Conservation (phyloP, 352 stramenopile species). For the Phytophthora pseudosyringae region DNA sequence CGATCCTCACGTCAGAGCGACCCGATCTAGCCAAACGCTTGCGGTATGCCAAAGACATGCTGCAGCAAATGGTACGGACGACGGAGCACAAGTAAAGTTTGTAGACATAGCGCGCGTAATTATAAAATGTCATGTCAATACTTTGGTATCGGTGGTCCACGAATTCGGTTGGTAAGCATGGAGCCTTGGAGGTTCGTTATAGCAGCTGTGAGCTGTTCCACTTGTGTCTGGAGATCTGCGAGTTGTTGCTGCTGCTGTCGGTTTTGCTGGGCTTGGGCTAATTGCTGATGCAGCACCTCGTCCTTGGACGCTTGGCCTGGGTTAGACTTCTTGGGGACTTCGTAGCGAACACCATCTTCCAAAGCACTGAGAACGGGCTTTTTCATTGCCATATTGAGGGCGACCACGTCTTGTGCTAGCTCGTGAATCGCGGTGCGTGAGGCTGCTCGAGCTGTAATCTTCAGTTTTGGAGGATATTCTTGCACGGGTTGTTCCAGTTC, state of each 20-base stretch:
- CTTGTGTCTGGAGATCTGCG: conserved; percentile 44
- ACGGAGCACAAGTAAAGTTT: conserved; percentile 36
- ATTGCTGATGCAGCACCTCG: conserved; percentile 11
- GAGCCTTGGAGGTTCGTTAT: conserved; percentile 43
- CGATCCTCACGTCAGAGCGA: conserved; percentile 65
- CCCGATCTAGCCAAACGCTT: conserved; percentile 80
- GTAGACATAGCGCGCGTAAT: conserved; percentile 39
- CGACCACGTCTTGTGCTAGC: conserved; percentile 49
- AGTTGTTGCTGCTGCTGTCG: conserved; percentile 38
- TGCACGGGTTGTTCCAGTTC: neutral
- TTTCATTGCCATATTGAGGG: conserved; percentile 30
- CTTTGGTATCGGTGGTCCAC: conserved; percentile 24
- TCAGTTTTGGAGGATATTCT: conserved; percentile 13
- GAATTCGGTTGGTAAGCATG: conserved; percentile 30
- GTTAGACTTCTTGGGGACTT: conserved; percentile 47
- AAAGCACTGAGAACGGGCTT: conserved; percentile 38
- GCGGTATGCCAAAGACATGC: conserved; percentile 96
- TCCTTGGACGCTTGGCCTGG: conserved; percentile 31
- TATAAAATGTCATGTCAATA: conserved; percentile 48
- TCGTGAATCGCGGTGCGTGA: conserved; percentile 52
- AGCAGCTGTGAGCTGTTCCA: conserved; percentile 49
- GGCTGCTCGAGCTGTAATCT: neutral
- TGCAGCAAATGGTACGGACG: conserved; percentile 91
- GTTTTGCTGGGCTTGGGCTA: conserved; percentile 20
- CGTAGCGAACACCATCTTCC: conserved; percentile 66